phyloP scores from a whole-genome alignment of 805 yeast genomes.

The Kodamaea jinghongensis region DNA sequence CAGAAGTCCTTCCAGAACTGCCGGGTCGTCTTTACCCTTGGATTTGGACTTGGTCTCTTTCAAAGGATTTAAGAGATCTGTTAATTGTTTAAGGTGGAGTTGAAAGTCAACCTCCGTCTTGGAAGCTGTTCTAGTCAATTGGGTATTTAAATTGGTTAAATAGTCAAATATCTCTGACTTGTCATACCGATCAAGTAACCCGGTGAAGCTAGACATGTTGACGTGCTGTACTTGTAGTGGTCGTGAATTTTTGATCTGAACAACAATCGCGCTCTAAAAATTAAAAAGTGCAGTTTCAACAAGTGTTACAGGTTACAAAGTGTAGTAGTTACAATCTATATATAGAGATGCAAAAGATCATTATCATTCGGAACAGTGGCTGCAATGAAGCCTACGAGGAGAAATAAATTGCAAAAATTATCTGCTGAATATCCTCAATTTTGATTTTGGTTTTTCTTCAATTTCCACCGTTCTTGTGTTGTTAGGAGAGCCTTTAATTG shows the following conservation, averaged over 20 bases:
- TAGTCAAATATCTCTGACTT: constrained; percentile 19
- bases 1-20: not conserved
- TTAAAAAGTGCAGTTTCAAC: no score
- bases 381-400: no score
- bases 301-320: no score
- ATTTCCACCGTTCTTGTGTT: constrained; percentile 8
- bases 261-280: not conserved
- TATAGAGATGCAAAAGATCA: no score
- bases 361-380: no score
- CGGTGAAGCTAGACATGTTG: constrained; percentile 10
- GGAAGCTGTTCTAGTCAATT: constrained; percentile 8
- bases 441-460: constrained; percentile 13
- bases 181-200: constrained; percentile 13
- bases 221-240: not conserved
- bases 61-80: constrained; percentile 24
- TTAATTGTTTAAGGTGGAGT: constrained; percentile 20
- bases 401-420: no score
- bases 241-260: not conserved
- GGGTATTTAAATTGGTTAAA: constrained; percentile 20
- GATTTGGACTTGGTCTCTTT: constrained; percentile 12
- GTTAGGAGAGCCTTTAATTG: constrained; percentile 15
- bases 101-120: constrained; percentile 6
- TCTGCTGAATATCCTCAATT: constrained; percentile 9
- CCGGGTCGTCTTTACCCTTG: constrained; percentile 8
- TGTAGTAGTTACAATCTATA: no score